These are phyloP conservation scores for Fraxinus baroniana DNA, from an alignment of 305 asterid species.

Conservation along the genomic window DNA sequence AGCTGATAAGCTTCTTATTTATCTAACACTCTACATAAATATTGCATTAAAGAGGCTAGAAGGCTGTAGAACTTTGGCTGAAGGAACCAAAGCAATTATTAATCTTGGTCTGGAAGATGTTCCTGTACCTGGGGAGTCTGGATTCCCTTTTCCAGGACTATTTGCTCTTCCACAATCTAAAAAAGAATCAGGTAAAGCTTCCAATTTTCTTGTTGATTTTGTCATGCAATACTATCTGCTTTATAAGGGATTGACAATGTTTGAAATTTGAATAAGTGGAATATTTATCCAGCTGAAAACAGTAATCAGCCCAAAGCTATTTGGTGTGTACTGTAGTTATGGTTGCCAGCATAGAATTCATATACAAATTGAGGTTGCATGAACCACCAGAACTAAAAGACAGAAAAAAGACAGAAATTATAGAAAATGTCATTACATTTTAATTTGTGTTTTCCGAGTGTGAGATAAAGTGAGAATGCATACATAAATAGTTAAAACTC, in stretches of 20 bases:
- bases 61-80: too few relatives aligned
- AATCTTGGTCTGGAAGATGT: too few relatives aligned
- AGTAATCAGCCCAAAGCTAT: background rate
- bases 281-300: background rate
- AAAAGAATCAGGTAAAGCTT: conserved; percentile 63
- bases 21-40: too few relatives aligned
- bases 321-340: background rate
- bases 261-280: background rate
- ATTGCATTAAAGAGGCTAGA: too few relatives aligned
- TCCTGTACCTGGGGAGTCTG: too few relatives aligned
- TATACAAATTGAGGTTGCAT: background rate
- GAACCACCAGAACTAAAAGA: background rate
- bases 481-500: background rate
- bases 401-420: background rate
- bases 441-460: background rate
- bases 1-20: too few relatives aligned
- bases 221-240: background rate
- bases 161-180: too few relatives aligned
- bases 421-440: background rate
- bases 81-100: too few relatives aligned
- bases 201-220: background rate
- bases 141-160: too few relatives aligned
- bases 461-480: background rate
- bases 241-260: background rate
- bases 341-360: background rate